phyloP scores from a whole-genome alignment of 2,329 filamentous ascomycete genomes.

The Clonostachys solani region DNA sequence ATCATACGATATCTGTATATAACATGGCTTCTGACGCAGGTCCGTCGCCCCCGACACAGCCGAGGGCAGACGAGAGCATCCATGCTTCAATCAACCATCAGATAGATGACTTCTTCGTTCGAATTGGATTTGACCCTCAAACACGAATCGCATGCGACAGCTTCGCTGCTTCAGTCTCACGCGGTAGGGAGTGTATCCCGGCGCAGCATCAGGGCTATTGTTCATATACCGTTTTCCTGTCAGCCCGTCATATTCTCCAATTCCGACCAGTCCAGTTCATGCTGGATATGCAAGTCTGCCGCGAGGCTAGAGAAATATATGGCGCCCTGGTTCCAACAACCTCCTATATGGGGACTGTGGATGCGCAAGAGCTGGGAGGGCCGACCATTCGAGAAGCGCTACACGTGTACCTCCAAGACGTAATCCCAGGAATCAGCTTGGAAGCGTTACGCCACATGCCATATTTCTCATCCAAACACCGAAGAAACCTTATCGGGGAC shows the following conservation, averaged over 20 bases:
- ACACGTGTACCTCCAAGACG: conserved; percentile 34
- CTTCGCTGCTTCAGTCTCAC: conserved; percentile 24
- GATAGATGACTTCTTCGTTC: conserved; percentile 9
- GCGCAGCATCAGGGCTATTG: conserved; percentile 43
- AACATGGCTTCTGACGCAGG: no score
- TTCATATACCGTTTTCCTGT: conserved; percentile 41
- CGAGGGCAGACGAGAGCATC: no score
- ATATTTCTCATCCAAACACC: conserved; percentile 5
- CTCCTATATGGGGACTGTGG: conserved; percentile 26
- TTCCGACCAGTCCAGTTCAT: conserved; percentile 39
- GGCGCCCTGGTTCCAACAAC: conserved; percentile 35
- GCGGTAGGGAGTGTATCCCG: conserved; percentile 9
- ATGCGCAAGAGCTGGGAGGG: conserved; percentile 1
- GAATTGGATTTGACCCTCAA: conserved; percentile 11
- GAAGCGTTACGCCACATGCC: conserved; percentile 16
- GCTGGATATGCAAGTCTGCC: conserved; percentile 30
- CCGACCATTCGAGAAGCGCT: conserved; percentile 9
- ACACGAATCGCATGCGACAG: conserved; percentile 13
- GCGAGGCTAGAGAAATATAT: conserved; percentile 31
- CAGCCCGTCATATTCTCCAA: conserved; percentile 34
- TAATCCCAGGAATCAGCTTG: conserved; percentile 34
- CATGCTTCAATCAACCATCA: no score
- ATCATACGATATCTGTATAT: no score
- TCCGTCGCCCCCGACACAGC: no score
- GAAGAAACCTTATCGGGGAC: conserved; percentile 27